A percentile compares a stretch with the other conserved stretches of the same genome.
phyloP scores from a whole-genome alignment of 1,284 basidiomycete species.

The Malassezia nana region DNA sequence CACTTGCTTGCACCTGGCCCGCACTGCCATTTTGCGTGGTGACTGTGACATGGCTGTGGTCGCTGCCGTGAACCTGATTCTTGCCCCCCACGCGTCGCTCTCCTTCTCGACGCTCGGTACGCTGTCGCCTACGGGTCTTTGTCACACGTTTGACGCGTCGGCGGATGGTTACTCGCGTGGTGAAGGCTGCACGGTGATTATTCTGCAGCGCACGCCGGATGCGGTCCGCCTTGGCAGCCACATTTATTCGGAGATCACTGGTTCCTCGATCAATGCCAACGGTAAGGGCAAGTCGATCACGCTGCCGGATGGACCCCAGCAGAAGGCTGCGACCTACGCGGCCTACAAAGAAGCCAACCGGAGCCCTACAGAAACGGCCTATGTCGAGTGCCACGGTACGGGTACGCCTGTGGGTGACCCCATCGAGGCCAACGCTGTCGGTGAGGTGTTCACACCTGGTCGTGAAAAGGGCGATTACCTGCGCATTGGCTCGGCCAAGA shows the following conservation, averaged over 20 bases:
- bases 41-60: constrained; percentile 24
- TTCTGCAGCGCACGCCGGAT: constrained; percentile 19
- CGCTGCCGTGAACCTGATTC: constrained; percentile 16
- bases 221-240: constrained; percentile 15
- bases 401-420: constrained; percentile 25
- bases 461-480: constrained; percentile 14
- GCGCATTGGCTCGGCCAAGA: constrained; percentile 21
- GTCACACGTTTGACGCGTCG: constrained; percentile 19
- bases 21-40: constrained; percentile 14
- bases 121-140: constrained; percentile 18
- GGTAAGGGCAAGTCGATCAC: constrained; percentile 18
- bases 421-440: constrained; percentile 20
- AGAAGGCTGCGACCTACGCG: constrained; percentile 6
- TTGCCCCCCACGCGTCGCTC: constrained; percentile 12
- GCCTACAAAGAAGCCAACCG: constrained; percentile 15
- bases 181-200: constrained; percentile 20
- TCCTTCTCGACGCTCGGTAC: constrained; percentile 17
- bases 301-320: constrained; percentile 14
- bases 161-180: constrained; percentile 22
- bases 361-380: constrained; percentile 8
- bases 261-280: constrained; percentile 19
- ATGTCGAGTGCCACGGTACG: constrained; percentile 22
- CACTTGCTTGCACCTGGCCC: constrained; percentile 21
- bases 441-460: constrained; percentile 14
- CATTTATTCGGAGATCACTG: constrained; percentile 20